A percentile compares a stretch with the other conserved stretches of the same genome.
Evolutionary conservation across 1,284 basidiomycete genomes (phyloP).

Genomic region (Vanrija sp.): DNA sequence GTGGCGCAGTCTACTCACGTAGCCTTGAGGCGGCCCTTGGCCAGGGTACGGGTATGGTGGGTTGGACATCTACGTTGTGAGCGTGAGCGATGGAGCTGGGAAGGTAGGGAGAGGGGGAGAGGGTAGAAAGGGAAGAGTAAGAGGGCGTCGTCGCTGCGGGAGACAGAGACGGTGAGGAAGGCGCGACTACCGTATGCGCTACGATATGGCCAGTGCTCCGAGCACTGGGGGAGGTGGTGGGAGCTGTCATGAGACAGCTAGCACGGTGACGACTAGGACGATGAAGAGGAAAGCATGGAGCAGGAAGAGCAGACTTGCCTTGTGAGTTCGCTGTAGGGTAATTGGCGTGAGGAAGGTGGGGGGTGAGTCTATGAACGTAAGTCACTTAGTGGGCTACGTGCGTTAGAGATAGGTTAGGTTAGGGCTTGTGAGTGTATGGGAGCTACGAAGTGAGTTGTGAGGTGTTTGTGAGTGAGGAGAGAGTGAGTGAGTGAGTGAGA

Average conservation of each 20-base stretch:
- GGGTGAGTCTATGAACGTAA: no score
- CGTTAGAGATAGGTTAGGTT: neutral
- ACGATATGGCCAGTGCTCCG: no score
- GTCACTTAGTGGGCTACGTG: no score
- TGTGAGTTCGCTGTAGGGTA: neutral
- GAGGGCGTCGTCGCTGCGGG: neutral
- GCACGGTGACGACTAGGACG: no score
- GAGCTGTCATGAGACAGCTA: no score
- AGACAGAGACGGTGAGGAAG: neutral
- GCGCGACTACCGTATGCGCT: no score
- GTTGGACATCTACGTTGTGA: neutral
- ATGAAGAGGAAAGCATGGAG: no score
- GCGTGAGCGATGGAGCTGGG: neutral
- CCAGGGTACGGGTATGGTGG: neutral
- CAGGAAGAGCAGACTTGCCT: no score
- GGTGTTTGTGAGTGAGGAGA: neutral
- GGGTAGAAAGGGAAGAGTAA: no score
- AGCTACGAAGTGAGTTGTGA: neutral
- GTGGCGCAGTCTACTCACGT: no score
- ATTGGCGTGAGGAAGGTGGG: neutral
- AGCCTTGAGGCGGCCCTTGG: no score
- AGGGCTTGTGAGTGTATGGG: neutral
- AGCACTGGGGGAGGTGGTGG: no score
- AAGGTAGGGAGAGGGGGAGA: neutral
- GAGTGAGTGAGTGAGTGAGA: neutral